Evolutionary conservation across 768 basidiomycete species (phyloP).

Genomic region (Hypsizygus marmoreus): DNA sequence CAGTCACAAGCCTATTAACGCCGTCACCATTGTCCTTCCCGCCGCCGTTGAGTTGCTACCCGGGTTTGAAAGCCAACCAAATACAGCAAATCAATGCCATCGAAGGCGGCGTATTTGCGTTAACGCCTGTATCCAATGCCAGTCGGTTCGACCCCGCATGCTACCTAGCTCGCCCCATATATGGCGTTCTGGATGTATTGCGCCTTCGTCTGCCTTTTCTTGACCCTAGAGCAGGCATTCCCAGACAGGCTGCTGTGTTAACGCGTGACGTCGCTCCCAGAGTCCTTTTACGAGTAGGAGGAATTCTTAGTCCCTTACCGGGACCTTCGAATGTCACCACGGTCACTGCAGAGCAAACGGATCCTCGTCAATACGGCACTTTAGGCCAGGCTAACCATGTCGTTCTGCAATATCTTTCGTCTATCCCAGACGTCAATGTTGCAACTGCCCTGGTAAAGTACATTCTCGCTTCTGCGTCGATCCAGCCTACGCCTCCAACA

Average conservation of each 20-base stretch:
- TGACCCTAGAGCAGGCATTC: slow-evolving; percentile 41
- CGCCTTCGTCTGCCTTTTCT: slow-evolving; percentile 59
- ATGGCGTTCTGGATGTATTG: slow-evolving; percentile 61
- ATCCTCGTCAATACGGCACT: slow-evolving; percentile 60
- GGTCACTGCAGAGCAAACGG: slow-evolving; percentile 32
- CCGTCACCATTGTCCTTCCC: slow-evolving; percentile 51
- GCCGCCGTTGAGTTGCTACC: slow-evolving; percentile 62
- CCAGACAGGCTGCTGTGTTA: slow-evolving; percentile 54
- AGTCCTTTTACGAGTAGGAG: slow-evolving; percentile 53
- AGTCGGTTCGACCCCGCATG: slow-evolving; percentile 50
- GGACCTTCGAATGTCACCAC: slow-evolving; percentile 29
- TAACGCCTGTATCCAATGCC: slow-evolving; percentile 33
- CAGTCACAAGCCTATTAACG: slow-evolving; percentile 42
- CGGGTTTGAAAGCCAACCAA: slow-evolving; percentile 44
- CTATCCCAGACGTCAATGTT: slow-evolving; percentile 46
- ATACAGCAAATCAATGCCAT: slow-evolving; percentile 44
- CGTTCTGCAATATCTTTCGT: slow-evolving; percentile 54
- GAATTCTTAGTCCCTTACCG: slow-evolving; percentile 50
- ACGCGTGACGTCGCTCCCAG: slow-evolving; percentile 45
- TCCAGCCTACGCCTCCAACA: slow-evolving; percentile 41
- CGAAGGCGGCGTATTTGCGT: slow-evolving; percentile 54
- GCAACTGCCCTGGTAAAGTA: slow-evolving; percentile 52
- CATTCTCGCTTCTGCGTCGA: slow-evolving; percentile 37
- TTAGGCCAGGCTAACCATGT: slow-evolving; percentile 56
- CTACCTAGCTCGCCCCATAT: slow-evolving; percentile 59